Evolutionary conservation across 2,329 filamentous ascomycete genomes (phyloP).

Genomic region (Paecilomyces variotii): DNA sequence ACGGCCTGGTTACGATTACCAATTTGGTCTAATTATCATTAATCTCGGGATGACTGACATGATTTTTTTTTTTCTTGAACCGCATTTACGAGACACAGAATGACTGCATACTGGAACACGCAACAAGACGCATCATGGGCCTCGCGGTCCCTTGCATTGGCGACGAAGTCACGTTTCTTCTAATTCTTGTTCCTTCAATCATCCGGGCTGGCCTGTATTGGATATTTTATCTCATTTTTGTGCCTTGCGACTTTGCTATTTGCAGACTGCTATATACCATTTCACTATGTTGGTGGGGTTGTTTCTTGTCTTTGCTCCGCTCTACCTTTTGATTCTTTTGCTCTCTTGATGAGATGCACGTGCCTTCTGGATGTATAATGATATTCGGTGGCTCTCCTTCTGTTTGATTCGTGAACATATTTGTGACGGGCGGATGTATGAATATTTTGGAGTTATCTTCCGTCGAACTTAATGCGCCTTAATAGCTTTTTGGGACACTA

Average conservation of each 20-base stretch:
- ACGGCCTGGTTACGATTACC: not conserved
- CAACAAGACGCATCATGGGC: conserved; percentile 9
- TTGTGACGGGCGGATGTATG: not conserved
- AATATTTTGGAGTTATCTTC: not conserved
- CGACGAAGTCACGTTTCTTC: not conserved
- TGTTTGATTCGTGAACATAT: not conserved
- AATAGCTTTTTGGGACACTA: not conserved
- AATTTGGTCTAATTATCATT: not conserved
- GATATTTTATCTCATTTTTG: not conserved
- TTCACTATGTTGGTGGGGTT: not conserved
- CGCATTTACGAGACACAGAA: not conserved
- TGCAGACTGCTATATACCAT: not conserved
- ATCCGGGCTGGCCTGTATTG: not conserved
- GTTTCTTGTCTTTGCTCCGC: not conserved
- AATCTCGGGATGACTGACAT: not conserved
- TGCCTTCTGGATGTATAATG: not conserved
- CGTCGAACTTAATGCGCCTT: not conserved
- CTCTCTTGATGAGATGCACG: not conserved
- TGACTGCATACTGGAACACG: not conserved
- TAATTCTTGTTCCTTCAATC: not conserved
- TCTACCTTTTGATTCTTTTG: not conserved
- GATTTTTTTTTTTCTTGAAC: not conserved
- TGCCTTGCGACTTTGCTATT: not conserved
- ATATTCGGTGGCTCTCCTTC: not conserved
- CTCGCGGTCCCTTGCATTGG: conserved; percentile 6